Conservation (phyloP, 139 green algal species). For the Limnomonas spitsbergensis region DNA sequence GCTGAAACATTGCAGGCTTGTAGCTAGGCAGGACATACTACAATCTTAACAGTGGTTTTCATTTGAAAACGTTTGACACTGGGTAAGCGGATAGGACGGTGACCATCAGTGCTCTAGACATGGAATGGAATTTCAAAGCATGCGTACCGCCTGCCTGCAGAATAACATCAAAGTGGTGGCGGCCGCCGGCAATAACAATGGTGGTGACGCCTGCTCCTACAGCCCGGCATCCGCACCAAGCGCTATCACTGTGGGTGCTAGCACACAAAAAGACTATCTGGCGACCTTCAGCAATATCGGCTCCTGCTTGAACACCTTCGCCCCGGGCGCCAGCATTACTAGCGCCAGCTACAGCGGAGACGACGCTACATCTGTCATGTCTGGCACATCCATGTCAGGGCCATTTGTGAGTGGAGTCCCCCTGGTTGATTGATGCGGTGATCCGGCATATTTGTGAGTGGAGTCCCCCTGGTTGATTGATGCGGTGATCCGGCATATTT, state of each 20-base stretch:
- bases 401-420: slow-evolving; percentile 60
- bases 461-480: too few relatives aligned
- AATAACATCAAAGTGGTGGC: slow-evolving; percentile 49
- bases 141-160: too few relatives aligned
- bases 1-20: too few relatives aligned
- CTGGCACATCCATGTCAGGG: slow-evolving; percentile 33
- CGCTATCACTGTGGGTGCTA: slow-evolving; percentile 40
- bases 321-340: slow-evolving; percentile 46
- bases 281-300: slow-evolving; percentile 65
- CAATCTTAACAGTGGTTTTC: too few relatives aligned
- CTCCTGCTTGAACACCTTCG: slow-evolving; percentile 64
- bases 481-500: too few relatives aligned
- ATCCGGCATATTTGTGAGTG: too few relatives aligned
- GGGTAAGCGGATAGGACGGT: too few relatives aligned
- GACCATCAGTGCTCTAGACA: too few relatives aligned
- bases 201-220: slow-evolving; percentile 54
- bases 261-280: slow-evolving; percentile 24
- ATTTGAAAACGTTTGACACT: too few relatives aligned
- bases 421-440: too few relatives aligned
- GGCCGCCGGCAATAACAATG: slow-evolving; percentile 50
- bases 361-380: slow-evolving; percentile 28
- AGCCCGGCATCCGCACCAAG: slow-evolving; percentile 37
- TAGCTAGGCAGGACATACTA: too few relatives aligned
- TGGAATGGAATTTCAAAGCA: too few relatives aligned
- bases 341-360: slow-evolving; percentile 28